phyloP scores from a whole-genome alignment of 176 grass and related monocot genomes.

The Typha latifolia region DNA sequence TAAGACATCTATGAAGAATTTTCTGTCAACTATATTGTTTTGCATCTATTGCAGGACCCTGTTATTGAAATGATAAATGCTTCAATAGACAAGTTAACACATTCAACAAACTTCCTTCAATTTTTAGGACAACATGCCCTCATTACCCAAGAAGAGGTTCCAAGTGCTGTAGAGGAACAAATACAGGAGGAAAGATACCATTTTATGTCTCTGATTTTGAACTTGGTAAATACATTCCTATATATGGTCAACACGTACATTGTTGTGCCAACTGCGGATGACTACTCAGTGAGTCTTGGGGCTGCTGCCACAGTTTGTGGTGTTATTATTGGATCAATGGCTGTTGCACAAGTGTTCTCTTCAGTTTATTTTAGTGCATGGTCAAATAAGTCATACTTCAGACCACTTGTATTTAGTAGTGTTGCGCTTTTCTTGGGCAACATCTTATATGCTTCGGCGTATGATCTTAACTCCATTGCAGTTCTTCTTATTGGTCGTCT shows the following conservation, averaged over 20 bases:
- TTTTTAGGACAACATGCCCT: conserved; percentile 89
- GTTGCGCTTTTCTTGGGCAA: conserved; percentile 78
- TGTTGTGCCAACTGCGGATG: conserved; percentile 83
- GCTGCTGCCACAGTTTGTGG: conserved; percentile 88
- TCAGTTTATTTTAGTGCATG: conserved; percentile 88
- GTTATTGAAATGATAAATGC: conserved; percentile 74
- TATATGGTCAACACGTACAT: conserved; percentile 98
- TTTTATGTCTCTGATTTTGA: conserved; percentile 76
- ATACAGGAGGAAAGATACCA: conserved; percentile 76
- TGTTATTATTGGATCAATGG: conserved; percentile 90
- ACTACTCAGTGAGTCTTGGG: conserved; percentile 83
- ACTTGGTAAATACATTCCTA: conserved; percentile 85
- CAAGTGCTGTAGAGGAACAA: conserved; percentile 61
- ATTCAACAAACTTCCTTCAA: conserved; percentile 72
- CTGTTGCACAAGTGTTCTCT: conserved; percentile 82
- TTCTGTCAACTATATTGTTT: conserved; percentile 7
- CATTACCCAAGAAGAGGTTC: conserved; percentile 65
- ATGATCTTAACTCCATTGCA: conserved; percentile 61
- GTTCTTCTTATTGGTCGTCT: conserved; percentile 64
- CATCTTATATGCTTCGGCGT: conserved; percentile 67
- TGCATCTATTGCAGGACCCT: conserved; percentile 40
- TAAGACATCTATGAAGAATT: neutral
- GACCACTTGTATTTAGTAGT: conserved; percentile 82
- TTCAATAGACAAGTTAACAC: conserved; percentile 57
- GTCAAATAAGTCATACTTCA: conserved; percentile 90